Base-by-base conservation (phyloP, 331 rosid genomes). In the Malus hybrid region DNA sequence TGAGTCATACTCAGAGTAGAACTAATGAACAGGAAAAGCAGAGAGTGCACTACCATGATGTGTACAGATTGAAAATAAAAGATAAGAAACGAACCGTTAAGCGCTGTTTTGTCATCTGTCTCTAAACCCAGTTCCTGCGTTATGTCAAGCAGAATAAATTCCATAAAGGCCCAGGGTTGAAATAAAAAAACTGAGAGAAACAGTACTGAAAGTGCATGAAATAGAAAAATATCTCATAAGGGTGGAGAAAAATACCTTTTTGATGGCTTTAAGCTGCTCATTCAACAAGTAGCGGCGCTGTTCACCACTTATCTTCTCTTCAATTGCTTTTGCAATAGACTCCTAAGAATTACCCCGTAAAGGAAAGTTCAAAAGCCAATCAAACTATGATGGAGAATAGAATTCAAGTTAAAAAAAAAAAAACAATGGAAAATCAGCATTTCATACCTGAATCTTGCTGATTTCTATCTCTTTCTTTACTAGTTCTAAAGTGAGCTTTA, bases 381-480 rank as follows among this genome's bases (percentile, higher is more conserved):
- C 30, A 69, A 62, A 75, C 32, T 32, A 74, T 62, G 26, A 60
- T 55, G 39, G 79, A 28, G 26, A 9, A 60, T 33, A 32, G 57
- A 33, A 20, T 66, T 63, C 24, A 52, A 32, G 58, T 66, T 44
- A 8, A 56, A 48, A 56, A 80, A 62, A 66, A 11, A 53, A 44
- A 56, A 76, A 63, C 8, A 22, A 52, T 32, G 60, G 72, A 32
- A 61, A 39, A 71, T 78, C 48, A 53, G 70, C 72, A 77, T 71
- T 29, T 70, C 66, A 24, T 85, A 94, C 99, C 97, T 94, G 97
- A 78, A 94, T 92, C 86, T 85, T 94, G 85, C 90, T 92, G 68
- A 92, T 89, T 86, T 94, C 99, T 90, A 94, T 94, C 86, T 94
- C 99, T 83, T 94, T 94, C 89, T 94, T 94, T 76, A 94, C 89